These are phyloP conservation scores for Nymphaea colorata DNA, from an alignment of 164 flowering plant genomes.

Conservation along the genomic window DNA sequence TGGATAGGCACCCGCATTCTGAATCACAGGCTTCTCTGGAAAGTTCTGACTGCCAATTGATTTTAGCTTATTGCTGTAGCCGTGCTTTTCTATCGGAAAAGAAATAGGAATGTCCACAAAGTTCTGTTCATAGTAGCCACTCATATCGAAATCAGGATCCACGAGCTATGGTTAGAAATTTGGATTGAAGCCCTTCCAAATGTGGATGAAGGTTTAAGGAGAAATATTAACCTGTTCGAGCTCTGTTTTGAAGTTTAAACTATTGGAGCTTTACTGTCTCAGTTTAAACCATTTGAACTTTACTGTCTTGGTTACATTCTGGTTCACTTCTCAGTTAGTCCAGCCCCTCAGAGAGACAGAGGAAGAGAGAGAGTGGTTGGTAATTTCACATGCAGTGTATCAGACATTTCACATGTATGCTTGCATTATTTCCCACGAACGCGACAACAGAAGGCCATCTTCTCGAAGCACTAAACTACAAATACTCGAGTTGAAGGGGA, in stretches of 20 bases:
- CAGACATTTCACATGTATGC: neutral
- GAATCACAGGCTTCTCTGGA: neutral
- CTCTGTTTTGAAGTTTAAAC: neutral
- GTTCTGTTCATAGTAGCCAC: no score
- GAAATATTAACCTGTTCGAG: neutral
- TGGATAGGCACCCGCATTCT: neutral
- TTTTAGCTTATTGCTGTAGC: neutral
- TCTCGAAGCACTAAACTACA: neutral
- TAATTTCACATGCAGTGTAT: neutral
- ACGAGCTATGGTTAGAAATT: no score
- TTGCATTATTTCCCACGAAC: neutral
- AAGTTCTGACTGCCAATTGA: neutral
- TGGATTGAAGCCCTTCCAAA: neutral
- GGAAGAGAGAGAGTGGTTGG: neutral
- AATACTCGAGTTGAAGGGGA: neutral
- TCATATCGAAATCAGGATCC: no score
- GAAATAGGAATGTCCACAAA: no score
- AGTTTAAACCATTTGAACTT: no score
- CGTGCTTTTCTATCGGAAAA: neutral
- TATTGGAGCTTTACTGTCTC: no score
- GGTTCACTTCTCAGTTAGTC: neutral
- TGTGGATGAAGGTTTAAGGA: neutral
- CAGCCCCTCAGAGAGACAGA: neutral
- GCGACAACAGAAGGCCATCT: neutral
- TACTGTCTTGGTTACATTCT: no score